A percentile compares a stretch with the other conserved stretches of the same genome.
Conservation (phyloP, 257 asterid genomes). For the Solanum stenotomum region DNA sequence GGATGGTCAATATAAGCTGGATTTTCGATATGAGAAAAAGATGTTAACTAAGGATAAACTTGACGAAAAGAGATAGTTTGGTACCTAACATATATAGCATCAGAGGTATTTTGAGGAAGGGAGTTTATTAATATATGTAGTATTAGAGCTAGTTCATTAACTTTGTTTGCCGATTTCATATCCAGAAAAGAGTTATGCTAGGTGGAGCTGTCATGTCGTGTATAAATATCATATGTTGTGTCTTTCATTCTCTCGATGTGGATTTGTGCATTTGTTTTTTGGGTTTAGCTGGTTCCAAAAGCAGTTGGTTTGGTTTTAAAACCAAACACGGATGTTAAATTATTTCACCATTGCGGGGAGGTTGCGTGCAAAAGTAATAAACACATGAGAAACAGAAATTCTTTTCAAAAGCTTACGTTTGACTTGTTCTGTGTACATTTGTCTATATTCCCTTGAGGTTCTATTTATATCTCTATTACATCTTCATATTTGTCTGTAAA, state of each 20-base stretch:
- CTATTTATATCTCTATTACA: neutral
- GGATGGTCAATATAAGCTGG: neutral
- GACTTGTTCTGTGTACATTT: neutral
- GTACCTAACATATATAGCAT: neutral
- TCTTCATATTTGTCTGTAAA: neutral
- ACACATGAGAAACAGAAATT: neutral
- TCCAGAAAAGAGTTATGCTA: neutral
- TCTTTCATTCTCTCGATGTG: neutral
- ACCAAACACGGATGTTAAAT: neutral
- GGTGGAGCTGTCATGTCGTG: neutral
- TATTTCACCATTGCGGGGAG: neutral
- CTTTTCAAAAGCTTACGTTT: neutral
- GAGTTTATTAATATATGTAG: neutral
- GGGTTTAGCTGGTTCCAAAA: neutral
- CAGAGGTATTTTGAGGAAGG: neutral
- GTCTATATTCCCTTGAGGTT: neutral
- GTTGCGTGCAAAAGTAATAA: neutral
- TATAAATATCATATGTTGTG: neutral
- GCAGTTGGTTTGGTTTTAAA: neutral
- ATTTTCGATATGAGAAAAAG: neutral
- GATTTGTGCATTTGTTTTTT: neutral
- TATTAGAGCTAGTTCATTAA: neutral
- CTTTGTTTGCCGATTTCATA: neutral
- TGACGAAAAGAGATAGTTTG: neutral
- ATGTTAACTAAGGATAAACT: neutral